A percentile compares a stretch with the other conserved stretches of the same genome.
Conservation (phyloP, 2,329 filamentous ascomycete genomes). For the Microdochium trichocladiopsis region DNA sequence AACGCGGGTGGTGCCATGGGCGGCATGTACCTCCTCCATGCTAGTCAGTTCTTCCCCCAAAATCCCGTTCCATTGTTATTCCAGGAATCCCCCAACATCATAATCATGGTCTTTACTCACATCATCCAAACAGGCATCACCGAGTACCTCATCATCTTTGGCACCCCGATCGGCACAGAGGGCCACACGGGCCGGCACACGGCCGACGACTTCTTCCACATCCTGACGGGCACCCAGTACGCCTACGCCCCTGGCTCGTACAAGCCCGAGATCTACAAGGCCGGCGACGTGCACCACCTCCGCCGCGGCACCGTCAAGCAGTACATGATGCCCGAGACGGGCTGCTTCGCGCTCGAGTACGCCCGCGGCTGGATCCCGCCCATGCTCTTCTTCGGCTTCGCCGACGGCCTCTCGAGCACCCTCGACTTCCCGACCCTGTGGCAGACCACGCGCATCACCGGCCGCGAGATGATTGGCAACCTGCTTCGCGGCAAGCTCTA, state of each 20-base stretch:
- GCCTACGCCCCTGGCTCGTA: constrained; percentile 66
- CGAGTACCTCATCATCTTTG: constrained; percentile 87
- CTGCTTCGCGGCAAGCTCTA: constrained; percentile 65
- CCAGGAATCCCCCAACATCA: constrained; percentile 3
- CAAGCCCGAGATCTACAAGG: constrained; percentile 61
- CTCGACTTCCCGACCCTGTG: constrained; percentile 81
- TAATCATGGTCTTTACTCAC: constrained; percentile 1
- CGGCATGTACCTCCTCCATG: constrained; percentile 84
- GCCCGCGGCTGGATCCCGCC: constrained; percentile 85
- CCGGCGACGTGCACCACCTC: constrained; percentile 63
- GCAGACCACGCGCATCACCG: constrained; percentile 70
- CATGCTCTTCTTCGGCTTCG: constrained; percentile 86
- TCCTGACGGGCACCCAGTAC: constrained; percentile 70
- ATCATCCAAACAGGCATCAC: constrained; percentile 51
- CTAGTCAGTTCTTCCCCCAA: constrained; percentile 48
- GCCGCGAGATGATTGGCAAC: constrained; percentile 68
- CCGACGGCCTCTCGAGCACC: constrained; percentile 73
- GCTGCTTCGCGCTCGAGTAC: constrained; percentile 78
- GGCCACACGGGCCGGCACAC: constrained; percentile 85
- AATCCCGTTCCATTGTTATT: constrained; percentile 1
- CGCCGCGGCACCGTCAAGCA: constrained; percentile 65
- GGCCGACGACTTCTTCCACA: constrained; percentile 92
- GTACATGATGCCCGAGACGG: constrained; percentile 68
- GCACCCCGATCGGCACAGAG: constrained; percentile 76
- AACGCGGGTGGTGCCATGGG: constrained; percentile 90